Evolutionary conservation across 2,329 filamentous ascomycete genomes (phyloP).

Genomic region (Fusarium siculi): DNA sequence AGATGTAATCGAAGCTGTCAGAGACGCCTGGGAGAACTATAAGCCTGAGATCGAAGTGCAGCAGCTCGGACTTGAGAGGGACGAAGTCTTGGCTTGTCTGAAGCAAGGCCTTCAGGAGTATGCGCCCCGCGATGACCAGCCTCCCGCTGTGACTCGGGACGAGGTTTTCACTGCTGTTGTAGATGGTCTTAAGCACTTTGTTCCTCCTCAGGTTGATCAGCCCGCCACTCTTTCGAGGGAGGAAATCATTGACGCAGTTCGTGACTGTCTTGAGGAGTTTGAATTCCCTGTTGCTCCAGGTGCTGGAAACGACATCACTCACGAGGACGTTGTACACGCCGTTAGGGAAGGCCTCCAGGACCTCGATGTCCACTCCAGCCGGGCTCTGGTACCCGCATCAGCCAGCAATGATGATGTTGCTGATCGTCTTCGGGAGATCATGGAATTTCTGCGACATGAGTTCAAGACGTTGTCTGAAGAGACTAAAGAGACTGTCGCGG

Average conservation of each 20-base stretch:
- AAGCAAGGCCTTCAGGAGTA: constrained; percentile 87
- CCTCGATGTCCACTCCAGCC: constrained; percentile 58
- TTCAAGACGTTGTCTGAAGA: constrained; percentile 70
- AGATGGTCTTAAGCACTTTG: constrained; percentile 85
- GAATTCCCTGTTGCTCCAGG: constrained; percentile 75
- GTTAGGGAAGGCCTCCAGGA: constrained; percentile 68
- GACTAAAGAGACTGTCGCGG: constrained; percentile 80
- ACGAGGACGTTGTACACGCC: constrained; percentile 72
- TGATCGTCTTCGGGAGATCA: constrained; percentile 71
- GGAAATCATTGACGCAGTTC: constrained; percentile 84
- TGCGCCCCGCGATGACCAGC: constrained; percentile 62
- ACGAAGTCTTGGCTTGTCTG: constrained; percentile 88
- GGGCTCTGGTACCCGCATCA: constrained; percentile 53
- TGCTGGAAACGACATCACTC: constrained; percentile 62
- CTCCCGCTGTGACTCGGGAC: constrained; percentile 76
- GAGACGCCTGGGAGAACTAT: constrained; percentile 92
- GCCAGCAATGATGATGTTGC: constrained; percentile 62
- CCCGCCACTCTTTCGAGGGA: constrained; percentile 78
- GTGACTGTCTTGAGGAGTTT: constrained; percentile 87
- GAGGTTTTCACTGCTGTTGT: constrained; percentile 87
- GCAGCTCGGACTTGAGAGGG: constrained; percentile 88
- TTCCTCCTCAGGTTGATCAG: constrained; percentile 76
- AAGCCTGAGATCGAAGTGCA: constrained; percentile 93
- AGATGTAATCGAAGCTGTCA: constrained; percentile 86
- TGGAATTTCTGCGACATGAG: constrained; percentile 67